A percentile compares a stretch with the other conserved stretches of the same genome.
phyloP scores from a whole-genome alignment of 768 basidiomycete genomes.

The Psilocybe cyanescens region DNA sequence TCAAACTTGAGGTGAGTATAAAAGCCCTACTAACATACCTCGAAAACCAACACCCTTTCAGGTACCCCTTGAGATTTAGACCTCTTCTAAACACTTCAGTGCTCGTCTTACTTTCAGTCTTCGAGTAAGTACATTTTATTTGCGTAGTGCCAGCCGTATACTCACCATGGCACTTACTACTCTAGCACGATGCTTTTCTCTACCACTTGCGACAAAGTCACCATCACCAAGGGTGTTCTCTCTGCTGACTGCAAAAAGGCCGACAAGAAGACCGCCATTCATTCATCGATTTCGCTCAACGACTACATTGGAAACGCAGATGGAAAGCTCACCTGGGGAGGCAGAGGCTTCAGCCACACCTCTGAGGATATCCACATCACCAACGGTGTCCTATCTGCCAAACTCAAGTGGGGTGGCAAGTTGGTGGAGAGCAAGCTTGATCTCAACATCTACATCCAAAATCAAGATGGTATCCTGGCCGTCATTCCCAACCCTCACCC shows the following conservation, averaged over 20 bases:
- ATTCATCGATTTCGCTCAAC: slow-evolving; percentile 20
- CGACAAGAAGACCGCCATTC: slow-evolving; percentile 16
- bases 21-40: no score
- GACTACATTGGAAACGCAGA: slow-evolving; percentile 22
- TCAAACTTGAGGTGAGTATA: no score
- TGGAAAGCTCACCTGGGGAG: slow-evolving; percentile 19
- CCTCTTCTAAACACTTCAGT: not conserved
- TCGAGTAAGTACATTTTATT: not conserved
- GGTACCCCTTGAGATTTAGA: not conserved
- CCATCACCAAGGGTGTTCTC: slow-evolving; percentile 19
- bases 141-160: not conserved
- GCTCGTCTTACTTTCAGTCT: no score
- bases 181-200: slow-evolving; percentile 20
- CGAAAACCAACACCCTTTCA: not conserved
- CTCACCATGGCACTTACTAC: no score
- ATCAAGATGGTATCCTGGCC: slow-evolving; percentile 15
- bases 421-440: slow-evolving; percentile 18
- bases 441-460: slow-evolving; percentile 16
- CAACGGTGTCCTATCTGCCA: slow-evolving; percentile 15
- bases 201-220: slow-evolving; percentile 16
- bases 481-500: not conserved
- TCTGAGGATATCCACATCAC: slow-evolving; percentile 17
- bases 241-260: slow-evolving; percentile 20
- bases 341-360: slow-evolving; percentile 20
- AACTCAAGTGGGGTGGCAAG: slow-evolving; percentile 18